phyloP scores from a whole-genome alignment of 2,329 filamentous ascomycete species.

The Trichophaea hybrida region DNA sequence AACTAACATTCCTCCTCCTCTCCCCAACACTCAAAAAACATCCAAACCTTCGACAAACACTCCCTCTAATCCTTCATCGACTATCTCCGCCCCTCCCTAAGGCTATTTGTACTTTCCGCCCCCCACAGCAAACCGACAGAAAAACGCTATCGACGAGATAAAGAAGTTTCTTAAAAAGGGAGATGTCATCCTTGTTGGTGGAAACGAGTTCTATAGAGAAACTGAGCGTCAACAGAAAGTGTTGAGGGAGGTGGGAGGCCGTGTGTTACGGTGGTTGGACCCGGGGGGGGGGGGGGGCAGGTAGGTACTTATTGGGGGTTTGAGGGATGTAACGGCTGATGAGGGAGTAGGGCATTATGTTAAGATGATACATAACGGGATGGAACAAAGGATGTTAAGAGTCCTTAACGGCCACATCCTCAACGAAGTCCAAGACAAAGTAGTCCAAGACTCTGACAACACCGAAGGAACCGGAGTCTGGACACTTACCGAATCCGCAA shows the following conservation, averaged over 20 bases:
- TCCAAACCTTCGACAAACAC: constrained; percentile 34
- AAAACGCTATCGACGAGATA: constrained; percentile 35
- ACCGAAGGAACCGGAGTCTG: constrained; percentile 54
- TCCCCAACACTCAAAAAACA: too few relatives aligned
- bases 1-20: neutral
- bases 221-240: constrained; percentile 49
- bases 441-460: constrained; percentile 53
- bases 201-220: constrained; percentile 52
- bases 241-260: constrained; percentile 41
- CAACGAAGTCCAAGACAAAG: constrained; percentile 48
- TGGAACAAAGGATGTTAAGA: constrained; percentile 57
- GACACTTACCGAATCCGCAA: constrained; percentile 48
- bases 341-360: constrained; percentile 51
- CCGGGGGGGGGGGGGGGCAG: constrained; percentile 37
- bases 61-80: constrained; percentile 9
- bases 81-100: constrained; percentile 8
- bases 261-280: constrained; percentile 47
- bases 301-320: neutral
- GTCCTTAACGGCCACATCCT: constrained; percentile 45
- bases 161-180: constrained; percentile 41
- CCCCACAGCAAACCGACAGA: constrained; percentile 34
- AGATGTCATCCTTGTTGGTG: constrained; percentile 55
- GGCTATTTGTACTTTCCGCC: constrained; percentile 11
- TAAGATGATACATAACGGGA: constrained; percentile 64
- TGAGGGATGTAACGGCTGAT: neutral